phyloP scores from a whole-genome alignment of 345 rosid genomes.

The Eucalyptus cloeziana region DNA sequence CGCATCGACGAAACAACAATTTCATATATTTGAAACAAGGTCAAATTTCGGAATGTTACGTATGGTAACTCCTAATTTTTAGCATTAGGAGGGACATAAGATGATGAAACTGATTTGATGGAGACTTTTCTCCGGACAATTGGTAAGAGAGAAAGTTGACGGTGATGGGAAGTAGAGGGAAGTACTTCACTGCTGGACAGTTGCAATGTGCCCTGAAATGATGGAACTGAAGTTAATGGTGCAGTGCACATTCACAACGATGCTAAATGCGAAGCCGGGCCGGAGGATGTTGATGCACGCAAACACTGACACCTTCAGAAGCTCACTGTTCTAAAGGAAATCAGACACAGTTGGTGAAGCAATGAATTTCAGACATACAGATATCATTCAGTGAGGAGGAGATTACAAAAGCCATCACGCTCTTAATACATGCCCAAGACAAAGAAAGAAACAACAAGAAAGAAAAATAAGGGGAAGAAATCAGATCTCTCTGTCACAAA shows the following conservation, averaged over 20 bases:
- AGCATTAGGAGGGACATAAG: background rate
- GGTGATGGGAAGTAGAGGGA: background rate
- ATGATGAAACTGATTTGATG: background rate
- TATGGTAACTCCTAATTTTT: background rate
- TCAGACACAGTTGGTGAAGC: background rate
- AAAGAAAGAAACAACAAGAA: background rate
- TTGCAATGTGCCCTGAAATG: background rate
- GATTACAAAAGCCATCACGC: background rate
- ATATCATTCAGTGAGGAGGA: background rate
- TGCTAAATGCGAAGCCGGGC: background rate
- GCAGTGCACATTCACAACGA: background rate
- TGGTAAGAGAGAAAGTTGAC: background rate
- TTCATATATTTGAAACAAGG: no score
- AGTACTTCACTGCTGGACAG: background rate
- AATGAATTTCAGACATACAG: background rate
- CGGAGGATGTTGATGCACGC: background rate
- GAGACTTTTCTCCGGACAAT: background rate
- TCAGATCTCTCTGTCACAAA: background rate
- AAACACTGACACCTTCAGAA: background rate
- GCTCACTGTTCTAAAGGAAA: background rate
- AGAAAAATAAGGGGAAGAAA: background rate
- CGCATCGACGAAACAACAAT: no score
- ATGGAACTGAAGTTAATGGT: background rate
- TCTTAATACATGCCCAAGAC: background rate
- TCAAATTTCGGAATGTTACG: no score